These are phyloP conservation scores for Populus davidiana DNA, from an alignment of 345 rosid species.

Conservation along the genomic window DNA sequence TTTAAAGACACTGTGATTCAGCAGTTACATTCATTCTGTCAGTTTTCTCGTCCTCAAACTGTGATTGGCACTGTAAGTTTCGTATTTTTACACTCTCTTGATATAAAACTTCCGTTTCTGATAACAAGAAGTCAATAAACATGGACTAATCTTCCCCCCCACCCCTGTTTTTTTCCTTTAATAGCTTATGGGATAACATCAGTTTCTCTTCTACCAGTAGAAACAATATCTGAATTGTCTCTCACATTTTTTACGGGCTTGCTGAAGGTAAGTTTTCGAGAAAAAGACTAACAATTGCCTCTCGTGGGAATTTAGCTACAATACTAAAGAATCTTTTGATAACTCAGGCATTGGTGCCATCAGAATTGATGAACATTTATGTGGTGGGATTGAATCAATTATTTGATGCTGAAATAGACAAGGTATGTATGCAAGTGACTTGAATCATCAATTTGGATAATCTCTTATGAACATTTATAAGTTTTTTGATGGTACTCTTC, in stretches of 20 bases:
- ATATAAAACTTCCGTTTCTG: neutral
- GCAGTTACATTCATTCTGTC: slow-evolving; percentile 14
- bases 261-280: slow-evolving; percentile 22
- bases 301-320: neutral
- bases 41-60: slow-evolving; percentile 40
- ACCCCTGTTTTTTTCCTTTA: neutral
- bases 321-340: neutral
- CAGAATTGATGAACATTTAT: slow-evolving; percentile 32
- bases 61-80: slow-evolving; percentile 36
- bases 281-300: neutral
- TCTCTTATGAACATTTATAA: neutral
- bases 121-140: neutral
- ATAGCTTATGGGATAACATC: slow-evolving; percentile 33
- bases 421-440: slow-evolving; percentile 12
- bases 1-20: neutral
- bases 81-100: neutral
- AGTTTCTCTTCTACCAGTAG: slow-evolving; percentile 31
- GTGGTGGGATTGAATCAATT: slow-evolving; percentile 35
- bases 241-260: slow-evolving; percentile 28
- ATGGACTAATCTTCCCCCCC: neutral
- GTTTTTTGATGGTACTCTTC: too few species aligned
- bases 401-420: slow-evolving; percentile 37
- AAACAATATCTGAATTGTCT: slow-evolving; percentile 22
- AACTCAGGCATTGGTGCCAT: slow-evolving; percentile 29
- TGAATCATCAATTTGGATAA: neutral